phyloP scores from a whole-genome alignment of 495 filamentous ascomycete species.

The Echria macrotheca region DNA sequence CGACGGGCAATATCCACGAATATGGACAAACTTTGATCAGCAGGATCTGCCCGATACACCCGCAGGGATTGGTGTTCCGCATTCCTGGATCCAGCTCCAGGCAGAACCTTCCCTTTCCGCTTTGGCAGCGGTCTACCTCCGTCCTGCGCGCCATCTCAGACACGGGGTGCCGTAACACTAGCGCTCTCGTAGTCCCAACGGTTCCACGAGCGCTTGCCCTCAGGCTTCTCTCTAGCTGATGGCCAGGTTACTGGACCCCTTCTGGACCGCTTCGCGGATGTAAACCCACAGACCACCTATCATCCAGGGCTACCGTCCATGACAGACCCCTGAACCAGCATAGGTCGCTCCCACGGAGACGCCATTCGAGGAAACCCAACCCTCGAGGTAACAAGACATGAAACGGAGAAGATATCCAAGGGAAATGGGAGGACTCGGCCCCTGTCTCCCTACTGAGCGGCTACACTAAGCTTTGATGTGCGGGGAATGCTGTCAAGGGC shows the following conservation, averaged over 20 bases:
- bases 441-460: neutral
- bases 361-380: neutral
- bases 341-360: too few relatives aligned
- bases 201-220: neutral
- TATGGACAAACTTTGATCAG: constrained; percentile 10
- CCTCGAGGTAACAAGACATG: neutral
- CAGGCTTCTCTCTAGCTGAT: too few relatives aligned
- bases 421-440: neutral
- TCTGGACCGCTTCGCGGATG: too few relatives aligned
- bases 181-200: neutral
- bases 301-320: too few relatives aligned
- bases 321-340: too few relatives aligned
- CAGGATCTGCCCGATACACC: constrained; percentile 14
- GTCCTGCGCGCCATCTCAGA: neutral
- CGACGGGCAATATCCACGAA: constrained; percentile 8
- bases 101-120: neutral
- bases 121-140: neutral
- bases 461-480: neutral
- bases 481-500: neutral
- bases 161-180: constrained; percentile 3
- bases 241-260: too few relatives aligned
- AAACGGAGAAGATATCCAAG: neutral
- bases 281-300: too few relatives aligned
- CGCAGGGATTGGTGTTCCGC: constrained; percentile 11
- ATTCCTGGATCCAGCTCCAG: constrained; percentile 6